Conservation (phyloP, 73 alveolate genomes). For the Paramecium pentaurelia region DNA sequence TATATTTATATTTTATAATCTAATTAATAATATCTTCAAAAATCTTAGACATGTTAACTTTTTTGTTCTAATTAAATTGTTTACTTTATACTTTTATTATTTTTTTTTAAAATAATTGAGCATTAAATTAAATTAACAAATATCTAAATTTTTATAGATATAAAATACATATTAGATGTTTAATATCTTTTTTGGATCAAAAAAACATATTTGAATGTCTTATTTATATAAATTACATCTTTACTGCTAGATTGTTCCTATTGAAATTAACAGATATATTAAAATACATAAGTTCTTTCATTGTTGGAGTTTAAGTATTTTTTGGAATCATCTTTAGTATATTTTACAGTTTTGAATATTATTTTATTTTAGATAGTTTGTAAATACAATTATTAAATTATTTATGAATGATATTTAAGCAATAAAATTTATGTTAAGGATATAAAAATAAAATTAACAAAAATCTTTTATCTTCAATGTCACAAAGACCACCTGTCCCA, state of each 20-base stretch:
- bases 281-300: not conserved
- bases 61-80: too few species aligned
- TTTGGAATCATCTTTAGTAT: not conserved
- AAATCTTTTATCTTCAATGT: not conserved
- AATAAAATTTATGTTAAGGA: not conserved
- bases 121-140: too few species aligned
- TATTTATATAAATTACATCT: not conserved
- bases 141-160: too few species aligned
- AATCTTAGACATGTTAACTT: too few species aligned
- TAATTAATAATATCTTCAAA: too few species aligned
- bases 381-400: not conserved
- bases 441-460: not conserved
- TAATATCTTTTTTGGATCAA: too few species aligned
- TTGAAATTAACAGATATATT: not conserved
- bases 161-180: too few species aligned
- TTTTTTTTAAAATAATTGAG: too few species aligned
- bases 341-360: not conserved
- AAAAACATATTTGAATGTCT: too few species aligned
- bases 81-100: too few species aligned
- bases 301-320: not conserved
- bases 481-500: slow-evolving; percentile 27
- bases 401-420: not conserved
- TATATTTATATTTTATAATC: too few species aligned
- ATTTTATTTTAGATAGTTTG: not conserved
- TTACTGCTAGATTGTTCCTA: not conserved